Evolutionary conservation across 2,329 filamentous ascomycete genomes (phyloP), one percentile per base, ranked within the genome.

Genomic region (Talaromyces sp.): DNA sequence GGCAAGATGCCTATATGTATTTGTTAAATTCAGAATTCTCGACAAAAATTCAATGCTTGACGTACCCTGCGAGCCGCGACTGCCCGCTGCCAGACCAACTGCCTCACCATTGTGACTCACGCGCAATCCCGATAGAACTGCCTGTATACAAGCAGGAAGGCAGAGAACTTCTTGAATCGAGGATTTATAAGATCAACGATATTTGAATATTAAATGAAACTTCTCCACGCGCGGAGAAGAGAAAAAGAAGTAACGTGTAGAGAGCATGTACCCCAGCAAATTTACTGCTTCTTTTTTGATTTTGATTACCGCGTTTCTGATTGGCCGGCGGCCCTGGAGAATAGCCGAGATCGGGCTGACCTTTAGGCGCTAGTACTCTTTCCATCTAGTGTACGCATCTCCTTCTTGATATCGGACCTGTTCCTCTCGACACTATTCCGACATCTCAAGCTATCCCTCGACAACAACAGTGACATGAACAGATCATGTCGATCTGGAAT

Each of bases 41-140:
- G 16, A 16, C 1, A 7, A 1, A 12, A 16, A 21, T 18, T 5
- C 4, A 21, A 37, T 25, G 14, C 7, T 57, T 25, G 14, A 65
- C 75, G 67, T 65, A 76, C 75, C 69, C 72, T 73, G 61, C 72
- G 74, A 68, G 73, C 72, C 66, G 73, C 73, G 55, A 70, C 70
- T 63, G 71, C 73, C 69, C 72, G 68, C 67, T 75, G 72, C 73
- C 73, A 76, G 63, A 76, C 70, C 69, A 76, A 66, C 66, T 76
- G 75, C 68, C 73, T 75, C 68, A 76, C 73, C 75, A 77, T 77
- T 33, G 60, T 61, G 50, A 60, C 39, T 63, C 58, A 60, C 54
- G 12, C 35, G 54, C 54, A 31, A 31, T 57, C 35, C 23, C 21
- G 21, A 14, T 18, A 14, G 8, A 31, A 42, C 42, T 57, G 35